Conservation (phyloP, 2,329 filamentous ascomycete species). For the Exophiala bonariae region DNA sequence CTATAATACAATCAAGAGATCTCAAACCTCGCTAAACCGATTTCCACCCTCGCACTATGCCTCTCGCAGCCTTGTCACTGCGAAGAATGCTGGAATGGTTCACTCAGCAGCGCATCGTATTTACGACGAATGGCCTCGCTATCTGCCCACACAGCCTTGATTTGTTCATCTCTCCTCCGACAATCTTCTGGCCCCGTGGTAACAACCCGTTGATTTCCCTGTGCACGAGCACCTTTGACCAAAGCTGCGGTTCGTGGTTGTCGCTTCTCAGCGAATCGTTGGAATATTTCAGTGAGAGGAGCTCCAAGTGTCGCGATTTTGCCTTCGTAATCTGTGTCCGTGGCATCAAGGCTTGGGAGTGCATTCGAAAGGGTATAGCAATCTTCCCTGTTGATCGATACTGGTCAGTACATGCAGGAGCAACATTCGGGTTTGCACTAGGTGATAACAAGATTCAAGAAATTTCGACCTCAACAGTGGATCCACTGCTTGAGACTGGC, state of each 20-base stretch:
- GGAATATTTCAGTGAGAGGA: slow-evolving; percentile 9
- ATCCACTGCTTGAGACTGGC: too few species aligned
- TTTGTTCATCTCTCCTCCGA: slow-evolving; percentile 5
- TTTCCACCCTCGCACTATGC: too few species aligned
- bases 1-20: too few species aligned
- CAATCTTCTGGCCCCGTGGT: slow-evolving; percentile 10
- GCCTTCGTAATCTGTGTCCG: background rate
- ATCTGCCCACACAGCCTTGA: slow-evolving; percentile 11
- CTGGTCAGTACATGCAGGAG: too few species aligned
- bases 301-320: background rate
- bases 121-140: slow-evolving; percentile 4
- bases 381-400: slow-evolving; percentile 10
- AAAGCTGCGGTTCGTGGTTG: slow-evolving; percentile 14
- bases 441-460: background rate
- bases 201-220: slow-evolving; percentile 13
- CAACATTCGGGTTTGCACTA: too few species aligned
- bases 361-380: slow-evolving; percentile 13
- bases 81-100: slow-evolving; percentile 8
- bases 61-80: too few species aligned
- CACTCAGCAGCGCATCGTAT: slow-evolving; percentile 11
- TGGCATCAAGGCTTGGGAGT: slow-evolving; percentile 5
- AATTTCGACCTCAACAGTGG: too few species aligned
- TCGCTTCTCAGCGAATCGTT: slow-evolving; percentile 11
- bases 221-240: slow-evolving; percentile 14
- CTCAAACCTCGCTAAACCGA: too few species aligned